Evolutionary conservation across 805 yeast species (phyloP).

Genomic region (Diddensiella transvaalensis): DNA sequence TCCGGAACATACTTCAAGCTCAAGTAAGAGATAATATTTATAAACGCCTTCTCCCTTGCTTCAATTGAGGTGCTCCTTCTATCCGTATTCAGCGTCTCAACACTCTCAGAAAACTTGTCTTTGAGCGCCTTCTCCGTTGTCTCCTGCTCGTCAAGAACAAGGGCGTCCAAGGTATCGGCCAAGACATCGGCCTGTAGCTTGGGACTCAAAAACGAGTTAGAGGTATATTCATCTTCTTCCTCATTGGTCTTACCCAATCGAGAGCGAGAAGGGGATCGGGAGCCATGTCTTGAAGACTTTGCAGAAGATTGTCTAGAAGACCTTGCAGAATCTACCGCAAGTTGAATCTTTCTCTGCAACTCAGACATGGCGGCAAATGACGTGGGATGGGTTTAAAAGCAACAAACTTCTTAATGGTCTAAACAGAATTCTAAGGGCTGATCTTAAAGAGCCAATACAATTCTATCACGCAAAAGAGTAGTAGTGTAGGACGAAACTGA

Average conservation of each 20-base stretch:
- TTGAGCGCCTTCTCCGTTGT: constrained; percentile 7
- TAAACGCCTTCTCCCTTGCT: constrained; percentile 34
- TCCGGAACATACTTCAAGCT: constrained; percentile 33
- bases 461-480: too few species aligned
- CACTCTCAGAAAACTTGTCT: constrained; percentile 22
- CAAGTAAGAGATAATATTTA: constrained; percentile 25
- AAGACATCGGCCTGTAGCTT: constrained; percentile 17
- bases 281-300: constrained; percentile 16
- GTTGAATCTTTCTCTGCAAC: constrained; percentile 6
- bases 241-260: constrained; percentile 13
- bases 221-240: constrained; percentile 24
- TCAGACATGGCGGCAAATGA: constrained; percentile 14
- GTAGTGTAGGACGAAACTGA: too few species aligned
- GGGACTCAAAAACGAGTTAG: constrained; percentile 20
- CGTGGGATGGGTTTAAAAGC: too few species aligned
- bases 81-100: constrained; percentile 30
- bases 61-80: constrained; percentile 30
- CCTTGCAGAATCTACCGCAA: constrained; percentile 7
- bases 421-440: too few species aligned
- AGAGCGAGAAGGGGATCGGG: constrained; percentile 19
- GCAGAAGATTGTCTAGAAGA: constrained; percentile 11
- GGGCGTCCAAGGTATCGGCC: constrained; percentile 15
- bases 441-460: too few species aligned
- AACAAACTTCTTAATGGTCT: too few species aligned
- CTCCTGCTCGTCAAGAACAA: constrained; percentile 13